Percentiles rank a stretch among this genome's conserved stretches.
Conservation (phyloP, 106 monocot genomes). For the Allium sativum region DNA sequence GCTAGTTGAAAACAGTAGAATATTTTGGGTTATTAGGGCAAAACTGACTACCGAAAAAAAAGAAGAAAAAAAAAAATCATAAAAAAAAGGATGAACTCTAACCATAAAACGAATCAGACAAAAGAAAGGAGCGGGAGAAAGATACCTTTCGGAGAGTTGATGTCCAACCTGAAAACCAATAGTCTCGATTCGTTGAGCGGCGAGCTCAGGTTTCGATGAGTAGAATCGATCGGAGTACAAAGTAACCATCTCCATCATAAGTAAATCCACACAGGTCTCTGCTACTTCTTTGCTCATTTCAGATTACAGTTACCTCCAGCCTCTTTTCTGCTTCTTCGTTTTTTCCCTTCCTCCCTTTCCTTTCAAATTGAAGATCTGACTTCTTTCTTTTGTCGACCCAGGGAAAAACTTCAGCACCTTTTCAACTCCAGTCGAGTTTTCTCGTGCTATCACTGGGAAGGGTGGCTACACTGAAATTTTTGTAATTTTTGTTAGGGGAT, state of each 20-base stretch:
- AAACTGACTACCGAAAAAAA: too few relatives aligned
- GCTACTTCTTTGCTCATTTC: slow-evolving; percentile 56
- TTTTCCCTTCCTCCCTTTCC: neutral
- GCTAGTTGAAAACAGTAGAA: too few relatives aligned
- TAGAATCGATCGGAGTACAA: slow-evolving; percentile 66
- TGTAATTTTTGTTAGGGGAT: too few relatives aligned
- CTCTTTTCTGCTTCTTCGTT: neutral
- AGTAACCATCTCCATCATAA: slow-evolving; percentile 93
- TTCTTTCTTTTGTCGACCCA: too few relatives aligned
- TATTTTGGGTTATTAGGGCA: too few relatives aligned
- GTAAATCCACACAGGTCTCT: slow-evolving; percentile 80
- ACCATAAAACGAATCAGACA: neutral
- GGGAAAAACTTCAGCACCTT: too few relatives aligned
- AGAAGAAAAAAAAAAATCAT: too few relatives aligned
- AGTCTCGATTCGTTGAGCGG: slow-evolving; percentile 93
- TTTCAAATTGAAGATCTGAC: neutral
- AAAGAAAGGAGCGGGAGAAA: neutral
- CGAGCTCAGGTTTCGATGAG: slow-evolving; percentile 70
- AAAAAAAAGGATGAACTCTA: too few relatives aligned
- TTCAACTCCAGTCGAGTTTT: too few relatives aligned
- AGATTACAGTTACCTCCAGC: neutral
- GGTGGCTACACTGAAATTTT: too few relatives aligned
- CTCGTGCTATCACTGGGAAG: too few relatives aligned
- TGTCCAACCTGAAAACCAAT: slow-evolving; percentile 95
- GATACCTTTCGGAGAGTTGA: slow-evolving; percentile 81